Evolutionary conservation across 2,329 filamentous ascomycete genomes (phyloP).

Genomic region (Microsporum canis): DNA sequence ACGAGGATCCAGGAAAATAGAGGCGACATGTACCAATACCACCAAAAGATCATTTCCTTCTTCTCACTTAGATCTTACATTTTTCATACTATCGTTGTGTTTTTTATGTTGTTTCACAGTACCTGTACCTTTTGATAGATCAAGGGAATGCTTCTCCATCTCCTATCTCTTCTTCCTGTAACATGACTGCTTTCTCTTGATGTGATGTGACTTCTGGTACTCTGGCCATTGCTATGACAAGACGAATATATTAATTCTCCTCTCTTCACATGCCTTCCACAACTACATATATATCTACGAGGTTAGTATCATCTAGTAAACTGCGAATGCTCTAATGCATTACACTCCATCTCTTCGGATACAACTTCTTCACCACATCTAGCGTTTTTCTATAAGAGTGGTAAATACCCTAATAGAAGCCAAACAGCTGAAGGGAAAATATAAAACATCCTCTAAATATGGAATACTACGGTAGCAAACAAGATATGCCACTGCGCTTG

Average conservation of each 20-base stretch:
- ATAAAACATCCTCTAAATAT: too few species aligned
- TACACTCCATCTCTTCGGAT: too few species aligned
- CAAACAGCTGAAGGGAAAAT: too few species aligned
- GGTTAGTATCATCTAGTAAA: too few species aligned
- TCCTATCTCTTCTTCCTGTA: not conserved
- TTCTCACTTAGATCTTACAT: not conserved
- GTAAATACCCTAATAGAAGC: too few species aligned
- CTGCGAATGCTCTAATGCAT: not conserved
- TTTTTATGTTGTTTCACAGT: not conserved
- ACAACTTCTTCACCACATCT: too few species aligned
- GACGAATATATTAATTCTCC: not conserved
- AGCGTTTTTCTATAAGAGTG: too few species aligned
- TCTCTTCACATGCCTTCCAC: not conserved
- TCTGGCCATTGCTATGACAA: not conserved
- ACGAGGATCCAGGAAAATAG: not conserved
- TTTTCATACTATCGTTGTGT: not conserved
- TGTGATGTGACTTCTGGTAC: not conserved
- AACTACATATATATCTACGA: not conserved
- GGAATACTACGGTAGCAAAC: too few species aligned
- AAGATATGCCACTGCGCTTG: too few species aligned
- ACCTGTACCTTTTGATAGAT: not conserved
- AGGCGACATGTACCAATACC: not conserved
- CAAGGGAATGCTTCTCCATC: not conserved
- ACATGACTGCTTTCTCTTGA: not conserved
- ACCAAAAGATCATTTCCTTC: constrained; percentile 2